Base-by-base conservation (phyloP, 1,139 yeast species). In the Kodamaea sp. region DNA sequence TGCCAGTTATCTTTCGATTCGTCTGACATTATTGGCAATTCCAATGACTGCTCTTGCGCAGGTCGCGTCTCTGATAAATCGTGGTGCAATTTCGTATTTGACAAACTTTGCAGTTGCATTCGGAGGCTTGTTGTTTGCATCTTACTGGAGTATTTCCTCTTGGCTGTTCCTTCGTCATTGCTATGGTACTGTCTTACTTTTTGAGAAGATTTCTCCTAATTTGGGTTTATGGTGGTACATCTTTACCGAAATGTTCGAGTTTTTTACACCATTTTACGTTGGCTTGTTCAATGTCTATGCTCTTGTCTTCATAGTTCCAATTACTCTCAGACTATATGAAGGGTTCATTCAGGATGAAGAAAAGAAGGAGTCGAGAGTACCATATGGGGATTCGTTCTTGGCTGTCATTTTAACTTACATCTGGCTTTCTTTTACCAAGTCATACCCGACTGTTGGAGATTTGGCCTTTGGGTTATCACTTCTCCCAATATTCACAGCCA, bases 191-290 rank as follows among this genome's bases (percentile, higher is more conserved):
- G 63, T 78, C 7, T 51, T 88, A 6, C 62, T 70, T 22, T 82
- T 86, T 49, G 71, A 72, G 31, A 88, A 87, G 43, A 77, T 88
- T 43, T 71, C 79, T 5, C 96, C 96, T 15, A 89, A 89, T 58
- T 63, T 92, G 44, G 98, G 98, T 0, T 68, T 92, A 24, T 92
- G 99, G 99, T 92, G 99, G 99, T 92, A 92, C 64, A 80, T 90
- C 49, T 92, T 92, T 66, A 84, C 94, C 19, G 98, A 92, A 57
- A 86, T 92, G 81, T 92, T 92, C 63, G 94, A 83, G 36, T 86
- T 81, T 53, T 92, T 92, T 69, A 75, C 84, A 19, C 81, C 88
- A 12, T 89, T 92, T 55, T 92, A 86, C 65, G 66, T 83, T 26
- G 82, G 89, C 8, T 82, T 89, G 18, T 94, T 90, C 74, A 92